Conservation (phyloP, 148 eudicot species). For the Fagopyrum homotropicum region DNA sequence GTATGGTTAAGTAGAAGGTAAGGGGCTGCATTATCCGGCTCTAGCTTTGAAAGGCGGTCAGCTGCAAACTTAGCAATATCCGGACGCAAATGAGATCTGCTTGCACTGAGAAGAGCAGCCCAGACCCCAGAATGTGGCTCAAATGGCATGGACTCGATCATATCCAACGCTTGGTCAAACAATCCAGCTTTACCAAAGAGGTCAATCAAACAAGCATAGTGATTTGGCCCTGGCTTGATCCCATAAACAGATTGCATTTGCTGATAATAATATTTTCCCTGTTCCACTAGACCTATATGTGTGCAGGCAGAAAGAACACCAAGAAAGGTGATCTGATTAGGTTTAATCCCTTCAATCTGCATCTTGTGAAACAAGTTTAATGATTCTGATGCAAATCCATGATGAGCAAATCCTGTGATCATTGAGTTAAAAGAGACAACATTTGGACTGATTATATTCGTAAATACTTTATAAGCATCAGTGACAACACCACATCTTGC, state of each 20-base stretch:
- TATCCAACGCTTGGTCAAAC: conserved; percentile 37
- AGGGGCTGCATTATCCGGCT: conserved; percentile 38
- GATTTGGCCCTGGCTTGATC: conserved; percentile 56
- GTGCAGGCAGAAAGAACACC: conserved; percentile 62
- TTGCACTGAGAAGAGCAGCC: conserved; percentile 63
- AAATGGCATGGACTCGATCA: conserved; percentile 59
- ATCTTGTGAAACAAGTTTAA: conserved; percentile 57
- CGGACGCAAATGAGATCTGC: conserved; percentile 39
- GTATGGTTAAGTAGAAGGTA: conserved; percentile 61
- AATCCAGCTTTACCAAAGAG: conserved; percentile 61
- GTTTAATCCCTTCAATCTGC: conserved; percentile 34
- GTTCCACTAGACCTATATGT: conserved; percentile 65
- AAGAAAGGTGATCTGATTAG: conserved; percentile 68
- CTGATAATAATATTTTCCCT: conserved; percentile 61
- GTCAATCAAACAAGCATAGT: conserved; percentile 78
- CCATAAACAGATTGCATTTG: conserved; percentile 54
- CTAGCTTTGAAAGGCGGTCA: conserved; percentile 32
- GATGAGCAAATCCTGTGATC: conserved; percentile 71
- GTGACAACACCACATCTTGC: conserved; percentile 51
- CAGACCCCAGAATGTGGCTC: conserved; percentile 50
- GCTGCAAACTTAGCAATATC: conserved; percentile 46
- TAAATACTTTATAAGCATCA: conserved; percentile 39
- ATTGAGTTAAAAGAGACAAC: conserved; percentile 69
- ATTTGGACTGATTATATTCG: conserved; percentile 35
- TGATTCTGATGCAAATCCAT: conserved; percentile 59